A percentile compares a stretch with the other conserved stretches of the same genome.
Conservation (phyloP, 2,329 filamentous ascomycete species). For the Cladophialophora carrionii region DNA sequence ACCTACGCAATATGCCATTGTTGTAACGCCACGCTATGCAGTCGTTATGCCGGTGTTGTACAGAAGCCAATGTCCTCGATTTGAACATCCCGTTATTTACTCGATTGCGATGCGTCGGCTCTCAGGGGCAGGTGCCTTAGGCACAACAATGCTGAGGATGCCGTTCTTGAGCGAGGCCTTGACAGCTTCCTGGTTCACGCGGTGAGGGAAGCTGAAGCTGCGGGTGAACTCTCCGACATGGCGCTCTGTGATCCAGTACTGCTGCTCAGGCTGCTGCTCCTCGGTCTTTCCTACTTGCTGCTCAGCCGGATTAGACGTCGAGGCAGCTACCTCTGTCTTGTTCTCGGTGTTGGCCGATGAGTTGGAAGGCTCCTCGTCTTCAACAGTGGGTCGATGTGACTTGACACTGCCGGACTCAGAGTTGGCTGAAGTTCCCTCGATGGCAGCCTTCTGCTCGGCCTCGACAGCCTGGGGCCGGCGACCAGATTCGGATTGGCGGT, state of each 20-base stretch:
- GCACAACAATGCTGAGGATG: constrained; percentile 60
- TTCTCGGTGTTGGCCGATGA: constrained; percentile 22
- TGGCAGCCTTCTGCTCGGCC: constrained; percentile 29
- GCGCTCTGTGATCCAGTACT: constrained; percentile 65
- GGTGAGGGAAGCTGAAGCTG: constrained; percentile 61
- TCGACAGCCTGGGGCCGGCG: constrained; percentile 31
- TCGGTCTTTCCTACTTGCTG: constrained; percentile 39
- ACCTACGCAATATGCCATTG: not conserved
- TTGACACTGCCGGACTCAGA: constrained; percentile 36
- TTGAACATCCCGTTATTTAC: constrained; percentile 43
- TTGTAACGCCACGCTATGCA: constrained; percentile 23
- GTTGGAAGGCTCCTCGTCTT: constrained; percentile 46
- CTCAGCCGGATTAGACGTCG: constrained; percentile 38
- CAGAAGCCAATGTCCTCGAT: constrained; percentile 8
- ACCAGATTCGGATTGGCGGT: constrained; percentile 44
- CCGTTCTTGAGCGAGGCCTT: constrained; percentile 65
- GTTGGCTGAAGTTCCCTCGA: constrained; percentile 27
- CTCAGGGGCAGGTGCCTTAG: constrained; percentile 56
- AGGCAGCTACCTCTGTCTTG: constrained; percentile 41
- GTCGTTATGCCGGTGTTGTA: constrained; percentile 20
- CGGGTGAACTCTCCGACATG: constrained; percentile 63
- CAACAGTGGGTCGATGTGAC: constrained; percentile 50
- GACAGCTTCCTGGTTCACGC: constrained; percentile 64
- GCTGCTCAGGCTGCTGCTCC: constrained; percentile 41
- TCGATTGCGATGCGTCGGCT: constrained; percentile 61